Evolutionary conservation across 75 land plant genomes (phyloP).

Genomic region (Sequoia sempervirens): DNA sequence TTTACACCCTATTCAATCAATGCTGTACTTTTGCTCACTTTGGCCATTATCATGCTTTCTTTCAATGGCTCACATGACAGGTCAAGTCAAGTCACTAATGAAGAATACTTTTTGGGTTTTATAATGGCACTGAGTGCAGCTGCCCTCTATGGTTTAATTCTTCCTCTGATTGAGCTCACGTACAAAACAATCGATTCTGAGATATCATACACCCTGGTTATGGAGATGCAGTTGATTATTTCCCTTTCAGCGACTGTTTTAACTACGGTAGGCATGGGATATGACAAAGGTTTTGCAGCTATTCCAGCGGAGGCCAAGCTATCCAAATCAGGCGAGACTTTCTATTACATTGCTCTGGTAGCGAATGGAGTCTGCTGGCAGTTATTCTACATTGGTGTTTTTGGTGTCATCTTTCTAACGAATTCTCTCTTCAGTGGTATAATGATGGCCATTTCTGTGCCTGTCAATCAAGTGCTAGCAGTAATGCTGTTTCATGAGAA

Average conservation of each 20-base stretch:
- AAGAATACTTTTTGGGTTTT: conserved; percentile 36
- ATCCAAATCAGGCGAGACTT: too few relatives aligned
- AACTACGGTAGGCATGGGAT: conserved; percentile 47
- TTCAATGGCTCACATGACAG: conserved; percentile 28
- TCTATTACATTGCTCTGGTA: too few relatives aligned
- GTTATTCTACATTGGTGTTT: too few relatives aligned
- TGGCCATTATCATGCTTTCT: conserved; percentile 35
- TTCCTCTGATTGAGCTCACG: conserved; percentile 44
- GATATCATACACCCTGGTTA: conserved; percentile 28
- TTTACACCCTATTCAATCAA: conserved; percentile 50
- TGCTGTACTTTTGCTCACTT: conserved; percentile 37
- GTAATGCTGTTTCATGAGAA: too few relatives aligned
- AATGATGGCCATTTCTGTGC: too few relatives aligned
- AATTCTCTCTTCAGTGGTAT: too few relatives aligned
- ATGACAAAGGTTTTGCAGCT: conserved; percentile 36
- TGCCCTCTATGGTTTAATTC: conserved; percentile 39
- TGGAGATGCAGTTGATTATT: conserved; percentile 56
- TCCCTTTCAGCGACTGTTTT: conserved; percentile 43
- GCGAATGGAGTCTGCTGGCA: too few relatives aligned
- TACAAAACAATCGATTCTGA: conserved; percentile 18
- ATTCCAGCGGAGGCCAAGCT: background rate
- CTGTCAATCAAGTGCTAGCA: too few relatives aligned
- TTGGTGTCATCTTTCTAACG: too few relatives aligned
- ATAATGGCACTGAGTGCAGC: conserved; percentile 40
- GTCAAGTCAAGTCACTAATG: conserved; percentile 17